A percentile compares a stretch with the other conserved stretches of the same genome.
These are phyloP conservation scores for Xanthoparmelia taractica DNA, from an alignment of 495 filamentous ascomycete genomes.

Conservation along the genomic window DNA sequence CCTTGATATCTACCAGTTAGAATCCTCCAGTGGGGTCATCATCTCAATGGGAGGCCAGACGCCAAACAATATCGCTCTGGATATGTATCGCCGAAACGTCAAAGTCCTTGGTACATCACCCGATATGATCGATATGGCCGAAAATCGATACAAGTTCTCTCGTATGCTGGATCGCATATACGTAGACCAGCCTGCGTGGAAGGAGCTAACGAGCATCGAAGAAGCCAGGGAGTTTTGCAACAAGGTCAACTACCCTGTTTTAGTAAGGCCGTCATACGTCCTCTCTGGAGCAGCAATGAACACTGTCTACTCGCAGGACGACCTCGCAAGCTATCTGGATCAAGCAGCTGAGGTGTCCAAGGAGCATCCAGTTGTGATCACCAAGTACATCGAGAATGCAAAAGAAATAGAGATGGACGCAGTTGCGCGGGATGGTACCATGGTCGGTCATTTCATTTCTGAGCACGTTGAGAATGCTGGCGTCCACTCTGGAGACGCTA, in stretches of 20 bases:
- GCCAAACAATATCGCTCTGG: constrained; percentile 95
- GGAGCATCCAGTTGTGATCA: constrained; percentile 97
- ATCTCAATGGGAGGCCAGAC: constrained; percentile 98
- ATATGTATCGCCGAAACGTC: constrained; percentile 78
- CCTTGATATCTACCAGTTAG: constrained; percentile 89
- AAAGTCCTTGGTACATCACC: constrained; percentile 91
- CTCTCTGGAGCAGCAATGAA: constrained; percentile 98
- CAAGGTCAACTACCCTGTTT: constrained; percentile 84
- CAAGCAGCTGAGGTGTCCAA: constrained; percentile 88
- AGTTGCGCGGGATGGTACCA: constrained; percentile 76
- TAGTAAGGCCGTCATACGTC: constrained; percentile 94
- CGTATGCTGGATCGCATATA: constrained; percentile 91
- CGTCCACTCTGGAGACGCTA: constrained; percentile 97
- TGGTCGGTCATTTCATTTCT: constrained; percentile 89
- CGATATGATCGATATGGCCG: constrained; percentile 96
- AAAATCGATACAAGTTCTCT: constrained; percentile 98
- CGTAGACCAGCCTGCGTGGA: constrained; percentile 95
- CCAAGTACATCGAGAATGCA: constrained; percentile 95
- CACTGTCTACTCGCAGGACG: constrained; percentile 87
- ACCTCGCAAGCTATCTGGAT: constrained; percentile 83
- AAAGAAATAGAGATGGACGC: constrained; percentile 98
- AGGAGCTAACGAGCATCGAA: constrained; percentile 86
- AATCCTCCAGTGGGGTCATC: constrained; percentile 81
- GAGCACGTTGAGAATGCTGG: constrained; percentile 97
- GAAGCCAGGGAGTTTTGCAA: constrained; percentile 81